phyloP scores from a whole-genome alignment of 1,284 basidiomycete species.

The Stygiomarasmius scandens region DNA sequence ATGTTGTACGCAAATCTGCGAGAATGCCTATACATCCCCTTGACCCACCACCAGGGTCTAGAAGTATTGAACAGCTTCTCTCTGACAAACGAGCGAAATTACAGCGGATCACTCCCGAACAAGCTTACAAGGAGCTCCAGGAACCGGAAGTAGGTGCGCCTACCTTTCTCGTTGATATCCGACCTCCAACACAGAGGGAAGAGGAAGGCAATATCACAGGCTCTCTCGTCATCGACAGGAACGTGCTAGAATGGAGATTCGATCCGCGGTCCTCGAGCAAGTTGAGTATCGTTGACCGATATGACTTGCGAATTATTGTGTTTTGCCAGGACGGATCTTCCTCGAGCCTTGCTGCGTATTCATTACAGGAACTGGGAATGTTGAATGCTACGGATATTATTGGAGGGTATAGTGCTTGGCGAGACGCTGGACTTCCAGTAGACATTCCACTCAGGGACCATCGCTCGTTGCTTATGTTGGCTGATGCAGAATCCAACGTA shows the following conservation, averaged over 20 bases:
- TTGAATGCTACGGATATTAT: constrained; percentile 74
- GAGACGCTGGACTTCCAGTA: constrained; percentile 59
- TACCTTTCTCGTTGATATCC: constrained; percentile 75
- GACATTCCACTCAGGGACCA: constrained; percentile 5
- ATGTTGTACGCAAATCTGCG: constrained; percentile 63
- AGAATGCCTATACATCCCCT: constrained; percentile 60
- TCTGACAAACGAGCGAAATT: constrained; percentile 59
- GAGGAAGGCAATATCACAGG: constrained; percentile 61
- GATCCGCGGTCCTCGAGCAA: constrained; percentile 64
- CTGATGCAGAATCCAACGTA: neutral
- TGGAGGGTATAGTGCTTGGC: constrained; percentile 75
- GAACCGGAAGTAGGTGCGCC: constrained; percentile 56
- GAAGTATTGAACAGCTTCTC: constrained; percentile 57
- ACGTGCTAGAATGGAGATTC: constrained; percentile 73
- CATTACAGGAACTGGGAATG: constrained; percentile 67
- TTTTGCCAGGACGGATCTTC: constrained; percentile 73
- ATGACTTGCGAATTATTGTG: constrained; percentile 69
- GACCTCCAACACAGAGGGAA: constrained; percentile 58
- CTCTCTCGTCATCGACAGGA: constrained; percentile 68
- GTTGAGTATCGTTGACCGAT: constrained; percentile 66
- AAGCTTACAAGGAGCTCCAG: constrained; percentile 62
- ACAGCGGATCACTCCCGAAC: constrained; percentile 59
- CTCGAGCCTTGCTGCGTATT: constrained; percentile 68
- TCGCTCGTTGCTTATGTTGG: neutral
- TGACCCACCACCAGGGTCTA: constrained; percentile 62